Conservation (phyloP, 2,329 filamentous ascomycete species). For the Sclerotinia spermophila region DNA sequence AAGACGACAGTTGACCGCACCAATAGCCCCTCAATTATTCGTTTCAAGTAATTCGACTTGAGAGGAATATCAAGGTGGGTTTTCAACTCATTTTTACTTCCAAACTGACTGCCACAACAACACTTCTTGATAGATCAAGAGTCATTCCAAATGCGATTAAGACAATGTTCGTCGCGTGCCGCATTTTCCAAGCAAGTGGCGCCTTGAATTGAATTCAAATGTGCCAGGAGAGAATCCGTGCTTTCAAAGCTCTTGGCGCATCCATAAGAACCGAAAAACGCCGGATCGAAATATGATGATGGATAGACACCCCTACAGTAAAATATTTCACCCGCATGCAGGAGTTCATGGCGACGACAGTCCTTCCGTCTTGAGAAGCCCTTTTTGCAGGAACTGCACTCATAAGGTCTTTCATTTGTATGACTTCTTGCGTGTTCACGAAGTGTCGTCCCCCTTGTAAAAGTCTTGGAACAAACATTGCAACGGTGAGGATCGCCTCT, state of each 20-base stretch:
- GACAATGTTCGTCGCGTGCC: too few species aligned
- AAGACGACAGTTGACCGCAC: too few species aligned
- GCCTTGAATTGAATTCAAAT: background rate
- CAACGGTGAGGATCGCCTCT: background rate
- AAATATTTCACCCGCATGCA: background rate
- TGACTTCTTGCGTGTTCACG: background rate
- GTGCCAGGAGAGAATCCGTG: background rate
- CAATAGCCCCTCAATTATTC: too few species aligned
- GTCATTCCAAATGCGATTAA: too few species aligned
- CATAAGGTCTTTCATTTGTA: background rate
- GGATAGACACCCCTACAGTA: fast-evolving
- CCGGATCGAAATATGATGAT: too few species aligned
- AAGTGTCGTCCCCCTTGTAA: background rate
- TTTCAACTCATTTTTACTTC: fast-evolving
- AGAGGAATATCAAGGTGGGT: background rate
- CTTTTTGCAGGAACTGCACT: background rate
- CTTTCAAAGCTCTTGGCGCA: background rate
- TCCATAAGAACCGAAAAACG: too few species aligned
- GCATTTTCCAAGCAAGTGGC: background rate
- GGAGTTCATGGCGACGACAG: background rate
- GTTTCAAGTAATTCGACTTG: background rate
- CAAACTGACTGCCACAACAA: background rate
- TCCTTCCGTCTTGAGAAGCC: background rate
- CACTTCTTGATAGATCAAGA: too few species aligned
- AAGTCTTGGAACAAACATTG: background rate